Conservation (phyloP, 176 grass and related monocot genomes). For the Tuctoria greenei region DNA sequence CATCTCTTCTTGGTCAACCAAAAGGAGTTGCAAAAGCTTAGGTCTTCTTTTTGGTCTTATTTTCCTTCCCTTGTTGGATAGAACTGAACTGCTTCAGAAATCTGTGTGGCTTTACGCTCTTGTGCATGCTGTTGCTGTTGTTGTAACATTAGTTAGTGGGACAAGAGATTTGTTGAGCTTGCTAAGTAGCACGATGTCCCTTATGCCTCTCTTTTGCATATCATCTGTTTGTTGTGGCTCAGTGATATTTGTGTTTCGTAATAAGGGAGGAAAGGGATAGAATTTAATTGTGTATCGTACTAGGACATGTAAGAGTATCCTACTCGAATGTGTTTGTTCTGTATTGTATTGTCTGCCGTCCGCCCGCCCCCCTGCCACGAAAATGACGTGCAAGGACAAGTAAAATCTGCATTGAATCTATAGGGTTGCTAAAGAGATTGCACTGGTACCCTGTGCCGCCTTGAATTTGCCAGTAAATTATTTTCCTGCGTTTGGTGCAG, state of each 20-base stretch:
- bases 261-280: neutral
- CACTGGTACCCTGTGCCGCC: too few relatives aligned
- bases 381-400: too few relatives aligned
- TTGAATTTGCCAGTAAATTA: too few relatives aligned
- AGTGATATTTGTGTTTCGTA: neutral
- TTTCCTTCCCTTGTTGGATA: neutral
- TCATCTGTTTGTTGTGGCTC: constrained; percentile 4
- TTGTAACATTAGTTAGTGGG: constrained; percentile 42
- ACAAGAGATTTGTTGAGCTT: constrained; percentile 17
- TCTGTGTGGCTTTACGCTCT: too few relatives aligned
- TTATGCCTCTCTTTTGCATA: constrained; percentile 17
- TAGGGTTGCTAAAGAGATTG: too few relatives aligned
- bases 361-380: too few relatives aligned
- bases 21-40: constrained; percentile 35
- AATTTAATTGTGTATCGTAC: too few relatives aligned
- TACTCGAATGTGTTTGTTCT: too few relatives aligned
- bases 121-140: constrained; percentile 4
- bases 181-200: constrained; percentile 31
- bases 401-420: too few relatives aligned
- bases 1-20: constrained; percentile 78
- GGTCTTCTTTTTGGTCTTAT: neutral
- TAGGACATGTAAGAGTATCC: too few relatives aligned
- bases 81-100: neutral
- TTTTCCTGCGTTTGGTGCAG: too few relatives aligned
- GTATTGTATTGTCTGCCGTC: too few relatives aligned